Evolutionary conservation across 1,139 yeast genomes (phyloP).

Genomic region (Candida tunisiensis): DNA sequence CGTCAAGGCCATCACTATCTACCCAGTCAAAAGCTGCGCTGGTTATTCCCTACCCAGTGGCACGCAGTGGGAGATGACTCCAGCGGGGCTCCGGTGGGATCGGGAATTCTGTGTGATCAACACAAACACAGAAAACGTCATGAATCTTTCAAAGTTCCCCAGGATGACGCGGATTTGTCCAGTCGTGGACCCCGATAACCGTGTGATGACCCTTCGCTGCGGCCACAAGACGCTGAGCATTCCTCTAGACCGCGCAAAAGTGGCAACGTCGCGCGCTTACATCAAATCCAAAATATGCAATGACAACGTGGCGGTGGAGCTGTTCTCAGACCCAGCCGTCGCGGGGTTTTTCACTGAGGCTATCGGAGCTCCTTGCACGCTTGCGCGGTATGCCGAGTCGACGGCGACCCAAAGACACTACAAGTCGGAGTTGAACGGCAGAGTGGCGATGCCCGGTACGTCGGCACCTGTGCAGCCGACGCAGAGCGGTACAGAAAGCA

Average conservation of each 20-base stretch:
- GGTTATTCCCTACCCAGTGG: slow-evolving; percentile 15
- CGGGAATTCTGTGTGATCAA: slow-evolving; percentile 19
- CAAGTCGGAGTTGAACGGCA: too few species aligned
- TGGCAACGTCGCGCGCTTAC: background rate
- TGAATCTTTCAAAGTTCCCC: slow-evolving; percentile 15
- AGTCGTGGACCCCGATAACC: slow-evolving; percentile 6
- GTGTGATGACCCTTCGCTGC: background rate
- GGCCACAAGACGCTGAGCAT: background rate
- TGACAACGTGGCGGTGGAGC: slow-evolving; percentile 4
- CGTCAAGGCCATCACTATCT: slow-evolving; percentile 12
- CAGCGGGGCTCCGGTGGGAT: slow-evolving; percentile 19
- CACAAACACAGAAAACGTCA: slow-evolving; percentile 10
- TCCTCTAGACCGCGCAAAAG: background rate
- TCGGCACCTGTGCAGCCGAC: background rate
- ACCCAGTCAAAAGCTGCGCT: slow-evolving; percentile 23
- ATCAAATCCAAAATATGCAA: slow-evolving; percentile 5
- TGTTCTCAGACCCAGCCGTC: too few species aligned
- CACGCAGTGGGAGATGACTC: slow-evolving; percentile 13
- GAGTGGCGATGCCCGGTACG: too few species aligned
- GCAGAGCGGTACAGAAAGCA: slow-evolving; percentile 1
- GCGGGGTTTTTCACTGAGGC: slow-evolving; percentile 11
- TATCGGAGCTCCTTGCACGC: slow-evolving; percentile 15
- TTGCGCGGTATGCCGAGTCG: slow-evolving; percentile 8
- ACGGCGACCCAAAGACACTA: too few species aligned
- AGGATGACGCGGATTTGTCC: slow-evolving; percentile 19